Base-by-base conservation (phyloP, 495 filamentous ascomycete genomes). In the Neurospora terricola region DNA sequence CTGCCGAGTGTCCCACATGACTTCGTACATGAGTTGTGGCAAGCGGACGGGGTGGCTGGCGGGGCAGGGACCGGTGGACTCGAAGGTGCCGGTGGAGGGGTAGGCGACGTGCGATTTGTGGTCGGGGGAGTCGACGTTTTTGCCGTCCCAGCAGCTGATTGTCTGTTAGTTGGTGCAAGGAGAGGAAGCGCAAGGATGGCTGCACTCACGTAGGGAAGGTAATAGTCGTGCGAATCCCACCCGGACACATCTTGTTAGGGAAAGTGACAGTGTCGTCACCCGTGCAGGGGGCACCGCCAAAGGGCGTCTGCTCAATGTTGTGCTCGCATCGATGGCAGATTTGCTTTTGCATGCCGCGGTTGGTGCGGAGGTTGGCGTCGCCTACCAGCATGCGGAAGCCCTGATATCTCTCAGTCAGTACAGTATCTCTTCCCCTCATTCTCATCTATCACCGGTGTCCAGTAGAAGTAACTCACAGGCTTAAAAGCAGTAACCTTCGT, bases 71-170 rank as follows among this genome's bases (percentile, higher is more conserved):
- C 82, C 82, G 5, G 76, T 79, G 1, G 77, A 70, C 38, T 82
- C 80, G 72, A 85, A 84, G 12, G 79, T 80, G 9, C 81, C 84
- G 59, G 72, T 76, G 2, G 73, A 76, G 2, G 83, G 83, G 75
- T 86, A 87, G n/a, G 84, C 81, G 10, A 84, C 78, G 69, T 89
- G 87, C 72, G 79, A 78, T 72, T 83, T 84, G 78, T 88, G 87
- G 77, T 88, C 84, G 34, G 82, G 78, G 66, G 81, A 86, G 75
- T 87, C 86, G 14, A 86, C 74, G 76, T 86, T 88, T 76, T 83
- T 81, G 42, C 87, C 87, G 77, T 89, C 87, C 87, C 86, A 89
- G 77, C 84, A 82, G 59, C 75, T 77, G 69, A 34, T 21, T 4
- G n/a, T 6, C 27, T 38, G n/a, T 48, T 48, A 59, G 39, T 48